Evolutionary conservation across 1,284 basidiomycete species (phyloP).

Genomic region (Ustilago hordei): DNA sequence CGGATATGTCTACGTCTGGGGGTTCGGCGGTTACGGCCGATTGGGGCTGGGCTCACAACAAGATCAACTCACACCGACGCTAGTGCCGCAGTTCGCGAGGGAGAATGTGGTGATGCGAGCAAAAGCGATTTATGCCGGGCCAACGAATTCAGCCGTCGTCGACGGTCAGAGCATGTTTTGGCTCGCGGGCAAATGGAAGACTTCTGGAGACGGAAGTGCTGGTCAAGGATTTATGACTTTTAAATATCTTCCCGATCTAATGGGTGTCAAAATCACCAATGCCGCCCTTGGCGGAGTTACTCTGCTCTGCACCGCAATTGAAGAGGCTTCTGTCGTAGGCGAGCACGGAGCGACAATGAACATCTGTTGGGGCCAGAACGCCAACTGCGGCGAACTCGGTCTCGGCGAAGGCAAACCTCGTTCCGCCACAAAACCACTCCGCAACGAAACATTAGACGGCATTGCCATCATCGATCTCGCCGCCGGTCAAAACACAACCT

Average conservation of each 20-base stretch:
- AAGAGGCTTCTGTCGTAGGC: slow-evolving; percentile 70
- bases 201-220: slow-evolving; percentile 83
- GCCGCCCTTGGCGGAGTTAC: slow-evolving; percentile 88
- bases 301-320: slow-evolving; percentile 81
- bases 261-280: slow-evolving; percentile 68
- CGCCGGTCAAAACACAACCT: slow-evolving; percentile 84
- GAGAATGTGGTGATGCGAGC: slow-evolving; percentile 78
- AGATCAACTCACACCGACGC: slow-evolving; percentile 73
- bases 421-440: slow-evolving; percentile 85
- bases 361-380: slow-evolving; percentile 85
- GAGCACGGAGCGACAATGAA: slow-evolving; percentile 80
- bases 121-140: slow-evolving; percentile 79
- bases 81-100: slow-evolving; percentile 63
- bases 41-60: slow-evolving; percentile 80
- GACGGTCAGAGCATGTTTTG: slow-evolving; percentile 85
- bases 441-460: slow-evolving; percentile 78
- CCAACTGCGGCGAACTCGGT: slow-evolving; percentile 81
- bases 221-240: slow-evolving; percentile 55
- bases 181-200: slow-evolving; percentile 80
- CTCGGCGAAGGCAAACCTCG: slow-evolving; percentile 83
- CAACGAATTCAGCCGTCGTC: slow-evolving; percentile 83
- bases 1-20: slow-evolving; percentile 81
- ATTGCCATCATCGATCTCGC: slow-evolving; percentile 84
- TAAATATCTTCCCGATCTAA: slow-evolving; percentile 63
- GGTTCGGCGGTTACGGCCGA: slow-evolving; percentile 70